Percentiles rank a stretch among this genome's conserved stretches.
phyloP scores from a whole-genome alignment of 2,329 filamentous ascomycete genomes.

The Fusarium newnesense region DNA sequence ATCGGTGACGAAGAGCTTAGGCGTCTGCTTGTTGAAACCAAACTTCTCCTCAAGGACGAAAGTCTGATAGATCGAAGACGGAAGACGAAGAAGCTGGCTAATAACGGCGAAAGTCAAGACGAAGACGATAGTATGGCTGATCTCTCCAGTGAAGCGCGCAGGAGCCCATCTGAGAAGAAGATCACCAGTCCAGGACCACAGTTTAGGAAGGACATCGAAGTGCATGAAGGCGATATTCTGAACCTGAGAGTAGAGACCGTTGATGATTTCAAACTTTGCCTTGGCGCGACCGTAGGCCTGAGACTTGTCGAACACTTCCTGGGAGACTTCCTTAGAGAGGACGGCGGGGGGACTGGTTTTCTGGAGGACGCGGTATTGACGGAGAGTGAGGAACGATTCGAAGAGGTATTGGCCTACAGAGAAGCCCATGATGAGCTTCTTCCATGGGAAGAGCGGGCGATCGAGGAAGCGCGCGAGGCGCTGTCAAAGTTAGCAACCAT shows the following conservation, averaged over 20 bases:
- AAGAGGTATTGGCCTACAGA: conserved; percentile 90
- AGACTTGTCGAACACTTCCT: conserved; percentile 93
- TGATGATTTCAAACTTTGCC: conserved; percentile 86
- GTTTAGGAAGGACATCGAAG: conserved; percentile 87
- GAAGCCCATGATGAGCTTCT: conserved; percentile 94
- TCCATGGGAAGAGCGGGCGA: conserved; percentile 95
- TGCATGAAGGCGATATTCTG: conserved; percentile 92
- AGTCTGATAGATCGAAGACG: conserved; percentile 88
- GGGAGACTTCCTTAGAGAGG: conserved; percentile 85
- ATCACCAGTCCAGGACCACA: conserved; percentile 85
- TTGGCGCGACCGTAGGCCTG: conserved; percentile 97
- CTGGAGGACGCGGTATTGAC: conserved; percentile 89
- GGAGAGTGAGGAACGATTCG: conserved; percentile 87
- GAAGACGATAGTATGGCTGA: conserved; percentile 92
- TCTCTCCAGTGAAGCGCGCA: conserved; percentile 85
- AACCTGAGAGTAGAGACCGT: conserved; percentile 83
- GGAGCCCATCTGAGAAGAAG: conserved; percentile 81
- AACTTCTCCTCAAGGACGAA: conserved; percentile 98
- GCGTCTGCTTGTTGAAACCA: conserved; percentile 98
- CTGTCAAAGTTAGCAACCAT: conserved; percentile 50
- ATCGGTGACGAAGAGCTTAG: conserved; percentile 87
- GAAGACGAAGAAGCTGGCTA: conserved; percentile 81
- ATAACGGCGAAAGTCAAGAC: conserved; percentile 87
- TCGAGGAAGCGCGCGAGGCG: conserved; percentile 87
- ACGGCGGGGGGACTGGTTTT: conserved; percentile 85